phyloP scores from a whole-genome alignment of 768 basidiomycete genomes.

The Pleurotus giganteus region DNA sequence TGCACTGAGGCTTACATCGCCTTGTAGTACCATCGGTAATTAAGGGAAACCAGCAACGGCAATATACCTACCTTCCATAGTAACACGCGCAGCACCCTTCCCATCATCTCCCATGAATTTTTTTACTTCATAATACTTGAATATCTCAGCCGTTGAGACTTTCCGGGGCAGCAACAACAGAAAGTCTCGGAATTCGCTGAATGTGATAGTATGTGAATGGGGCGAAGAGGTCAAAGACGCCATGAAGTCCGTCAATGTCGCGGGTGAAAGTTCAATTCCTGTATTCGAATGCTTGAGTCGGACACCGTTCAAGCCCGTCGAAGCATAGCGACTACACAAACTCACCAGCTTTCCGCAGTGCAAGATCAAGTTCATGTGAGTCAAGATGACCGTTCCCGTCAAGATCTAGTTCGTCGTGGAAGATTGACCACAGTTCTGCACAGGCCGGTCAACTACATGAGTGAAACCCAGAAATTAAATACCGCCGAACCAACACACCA shows the following conservation, averaged over 20 bases:
- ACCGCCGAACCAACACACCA: conserved; percentile 45
- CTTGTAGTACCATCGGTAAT: conserved; percentile 33
- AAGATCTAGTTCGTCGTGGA: conserved; percentile 87
- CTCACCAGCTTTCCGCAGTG: conserved; percentile 69
- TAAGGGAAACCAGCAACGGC: background rate
- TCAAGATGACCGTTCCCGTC: conserved; percentile 87
- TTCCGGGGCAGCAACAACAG: conserved; percentile 82
- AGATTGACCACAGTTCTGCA: conserved; percentile 86
- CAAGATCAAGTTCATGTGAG: conserved; percentile 37
- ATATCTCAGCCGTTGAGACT: conserved; percentile 82
- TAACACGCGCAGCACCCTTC: conserved; percentile 74
- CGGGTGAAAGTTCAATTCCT: conserved; percentile 73
- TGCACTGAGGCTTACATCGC: conserved; percentile 76
- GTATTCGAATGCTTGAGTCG: conserved; percentile 16
- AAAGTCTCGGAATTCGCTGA: conserved; percentile 88
- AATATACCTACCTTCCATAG: conserved; percentile 73
- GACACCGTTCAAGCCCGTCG: conserved; percentile 16
- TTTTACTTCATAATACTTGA: conserved; percentile 72
- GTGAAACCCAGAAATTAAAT: conserved; percentile 11
- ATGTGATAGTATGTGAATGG: conserved; percentile 67
- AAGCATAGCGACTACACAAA: conserved; percentile 5
- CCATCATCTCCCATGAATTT: conserved; percentile 73
- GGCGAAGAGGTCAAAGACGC: conserved; percentile 70
- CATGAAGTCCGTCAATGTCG: conserved; percentile 81
- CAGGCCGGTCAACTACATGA: conserved; percentile 16